phyloP scores from a whole-genome alignment of 331 rosid species.

The Rosa hybrid region DNA sequence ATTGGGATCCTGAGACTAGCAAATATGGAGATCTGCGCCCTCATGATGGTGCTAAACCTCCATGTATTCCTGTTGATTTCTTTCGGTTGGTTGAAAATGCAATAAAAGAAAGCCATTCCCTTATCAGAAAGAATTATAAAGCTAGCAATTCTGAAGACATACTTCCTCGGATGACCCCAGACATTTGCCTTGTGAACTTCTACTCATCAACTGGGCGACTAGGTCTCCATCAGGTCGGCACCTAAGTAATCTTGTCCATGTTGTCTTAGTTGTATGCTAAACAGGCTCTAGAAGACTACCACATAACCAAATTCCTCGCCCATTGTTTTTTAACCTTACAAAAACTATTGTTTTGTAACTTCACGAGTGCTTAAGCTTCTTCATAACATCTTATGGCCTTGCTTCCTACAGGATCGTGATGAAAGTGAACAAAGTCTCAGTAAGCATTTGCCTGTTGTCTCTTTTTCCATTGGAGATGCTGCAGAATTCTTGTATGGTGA shows the following conservation, averaged over 20 bases:
- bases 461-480: conserved; percentile 83
- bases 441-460: conserved; percentile 62
- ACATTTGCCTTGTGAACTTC: conserved; percentile 73
- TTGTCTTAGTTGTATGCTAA: background rate
- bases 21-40: conserved; percentile 43
- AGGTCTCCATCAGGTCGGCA: conserved; percentile 78
- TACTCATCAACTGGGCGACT: conserved; percentile 58
- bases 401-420: conserved; percentile 60
- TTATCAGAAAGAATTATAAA: conserved; percentile 22
- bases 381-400: conserved; percentile 4
- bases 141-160: conserved; percentile 16
- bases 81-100: conserved; percentile 36
- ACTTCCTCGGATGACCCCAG: conserved; percentile 48
- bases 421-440: conserved; percentile 55
- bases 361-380: background rate
- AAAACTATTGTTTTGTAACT: background rate
- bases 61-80: conserved; percentile 50
- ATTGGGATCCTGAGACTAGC: conserved; percentile 71
- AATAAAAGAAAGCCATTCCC: conserved; percentile 38
- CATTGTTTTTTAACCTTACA: background rate
- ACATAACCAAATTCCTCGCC: background rate
- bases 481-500: conserved; percentile 68
- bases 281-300: background rate
- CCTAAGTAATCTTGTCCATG: background rate
- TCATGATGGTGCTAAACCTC: conserved; percentile 55